Evolutionary conservation across 192 early-diverging fungal species (phyloP).

Genomic region (Umbelopsis isabellina): DNA sequence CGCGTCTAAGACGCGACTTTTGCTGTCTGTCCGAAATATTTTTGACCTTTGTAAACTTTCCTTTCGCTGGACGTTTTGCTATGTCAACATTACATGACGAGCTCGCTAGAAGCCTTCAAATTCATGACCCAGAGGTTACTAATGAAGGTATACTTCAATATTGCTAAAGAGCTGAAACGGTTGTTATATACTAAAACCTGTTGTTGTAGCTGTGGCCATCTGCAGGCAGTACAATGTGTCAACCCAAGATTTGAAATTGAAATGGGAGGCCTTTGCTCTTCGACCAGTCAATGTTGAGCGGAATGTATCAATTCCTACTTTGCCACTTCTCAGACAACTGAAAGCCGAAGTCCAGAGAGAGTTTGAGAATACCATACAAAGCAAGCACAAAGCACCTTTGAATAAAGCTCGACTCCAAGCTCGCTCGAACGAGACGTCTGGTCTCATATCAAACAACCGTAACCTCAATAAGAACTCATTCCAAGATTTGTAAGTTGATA

Average conservation of each 20-base stretch:
- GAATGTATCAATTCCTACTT: constrained; percentile 26
- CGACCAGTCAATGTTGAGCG: constrained; percentile 5
- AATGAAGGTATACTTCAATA: background rate
- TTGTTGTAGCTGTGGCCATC: constrained; percentile 20
- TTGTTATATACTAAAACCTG: background rate
- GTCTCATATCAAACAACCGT: background rate
- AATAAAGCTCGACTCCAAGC: constrained; percentile 4
- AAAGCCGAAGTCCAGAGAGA: constrained; percentile 26
- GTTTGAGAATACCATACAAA: constrained; percentile 25
- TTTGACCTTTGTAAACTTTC: background rate
- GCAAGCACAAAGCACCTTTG: constrained; percentile 5
- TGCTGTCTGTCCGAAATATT: background rate
- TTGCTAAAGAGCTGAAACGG: background rate
- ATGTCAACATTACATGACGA: constrained; percentile 15
- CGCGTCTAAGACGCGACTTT: too few species aligned
- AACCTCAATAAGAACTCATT: constrained; percentile 8
- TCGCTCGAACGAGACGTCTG: constrained; percentile 3
- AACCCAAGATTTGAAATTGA: constrained; percentile 30
- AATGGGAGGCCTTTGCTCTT: constrained; percentile 42
- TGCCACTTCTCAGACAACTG: constrained; percentile 26
- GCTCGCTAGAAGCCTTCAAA: background rate
- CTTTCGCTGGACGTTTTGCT: background rate
- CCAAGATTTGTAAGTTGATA: constrained; percentile 23
- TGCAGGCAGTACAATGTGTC: constrained; percentile 32
- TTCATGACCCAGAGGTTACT: background rate